phyloP scores from a whole-genome alignment of 371 early-diverging fungal genomes.

The Mortierella sp. region DNA sequence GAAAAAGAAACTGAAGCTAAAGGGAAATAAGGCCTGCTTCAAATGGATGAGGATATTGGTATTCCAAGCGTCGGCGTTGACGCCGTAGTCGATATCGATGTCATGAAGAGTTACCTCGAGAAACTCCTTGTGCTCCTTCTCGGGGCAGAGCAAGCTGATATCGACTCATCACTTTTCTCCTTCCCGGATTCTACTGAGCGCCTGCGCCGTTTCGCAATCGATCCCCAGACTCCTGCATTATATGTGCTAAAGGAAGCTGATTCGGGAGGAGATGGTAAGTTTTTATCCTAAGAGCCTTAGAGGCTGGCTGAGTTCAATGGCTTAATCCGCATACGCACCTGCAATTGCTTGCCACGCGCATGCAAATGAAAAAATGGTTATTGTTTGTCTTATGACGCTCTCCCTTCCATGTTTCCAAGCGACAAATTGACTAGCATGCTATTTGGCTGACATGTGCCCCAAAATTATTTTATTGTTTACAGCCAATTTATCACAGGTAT shows the following conservation, averaged over 20 bases:
- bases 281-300: not conserved
- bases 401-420: not conserved
- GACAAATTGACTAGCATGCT: not conserved
- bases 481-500: conserved; percentile 47
- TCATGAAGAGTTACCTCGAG: conserved; percentile 69
- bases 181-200: conserved; percentile 80
- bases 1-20: conserved; percentile 10
- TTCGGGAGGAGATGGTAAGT: conserved; percentile 63
- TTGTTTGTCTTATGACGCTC: conserved; percentile 19
- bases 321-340: not conserved
- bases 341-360: conserved; percentile 8
- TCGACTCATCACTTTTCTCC: conserved; percentile 71
- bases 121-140: conserved; percentile 80
- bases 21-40: conserved; percentile 21
- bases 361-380: conserved; percentile 1
- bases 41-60: conserved; percentile 54
- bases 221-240: conserved; percentile 80
- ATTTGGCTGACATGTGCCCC: conserved; percentile 44
- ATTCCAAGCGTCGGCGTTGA: conserved; percentile 43
- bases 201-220: conserved; percentile 84
- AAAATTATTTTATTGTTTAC: conserved; percentile 4
- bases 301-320: not conserved
- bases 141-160: conserved; percentile 74
- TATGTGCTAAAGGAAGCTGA: conserved; percentile 86
- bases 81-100: conserved; percentile 45